phyloP scores from a whole-genome alignment of 192 early-diverging fungal species.

The Pecoramyces ruminantium region DNA sequence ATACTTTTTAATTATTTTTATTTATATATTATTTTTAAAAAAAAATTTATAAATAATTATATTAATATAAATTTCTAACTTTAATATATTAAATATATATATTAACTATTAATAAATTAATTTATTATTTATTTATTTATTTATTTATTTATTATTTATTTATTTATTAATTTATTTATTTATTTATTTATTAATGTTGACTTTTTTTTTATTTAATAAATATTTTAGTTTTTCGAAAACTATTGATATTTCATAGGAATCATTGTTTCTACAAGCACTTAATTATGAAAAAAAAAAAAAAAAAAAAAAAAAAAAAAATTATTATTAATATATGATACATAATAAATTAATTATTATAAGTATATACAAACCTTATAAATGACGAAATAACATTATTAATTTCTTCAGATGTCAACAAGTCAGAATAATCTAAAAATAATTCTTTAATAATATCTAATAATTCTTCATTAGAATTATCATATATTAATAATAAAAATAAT shows the following conservation, averaged over 20 bases:
- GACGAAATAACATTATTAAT: not conserved
- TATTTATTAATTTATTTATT: too few relatives aligned
- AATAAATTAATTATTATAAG: not conserved
- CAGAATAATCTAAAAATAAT: not conserved
- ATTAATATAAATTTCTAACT: too few relatives aligned
- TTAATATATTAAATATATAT: too few relatives aligned
- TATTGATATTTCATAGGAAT: not conserved
- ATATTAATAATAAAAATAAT: not conserved
- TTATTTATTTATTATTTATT: too few relatives aligned
- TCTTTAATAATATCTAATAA: not conserved
- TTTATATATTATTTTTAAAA: too few relatives aligned
- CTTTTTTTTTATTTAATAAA: not conserved
- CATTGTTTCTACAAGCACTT: not conserved
- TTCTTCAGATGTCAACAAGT: not conserved
- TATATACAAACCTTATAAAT: not conserved
- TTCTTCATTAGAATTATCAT: not conserved
- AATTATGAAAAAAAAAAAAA: not conserved
- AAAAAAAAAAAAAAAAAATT: not conserved
- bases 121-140: too few relatives aligned
- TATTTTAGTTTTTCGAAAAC: not conserved
- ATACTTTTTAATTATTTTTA: too few relatives aligned
- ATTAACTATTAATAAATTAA: too few relatives aligned
- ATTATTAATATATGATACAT: not conserved
- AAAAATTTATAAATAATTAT: too few relatives aligned
- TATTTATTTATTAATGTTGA: not conserved